These are phyloP conservation scores for Termitomyces sp. DNA, from an alignment of 768 basidiomycete species.

Conservation along the genomic window DNA sequence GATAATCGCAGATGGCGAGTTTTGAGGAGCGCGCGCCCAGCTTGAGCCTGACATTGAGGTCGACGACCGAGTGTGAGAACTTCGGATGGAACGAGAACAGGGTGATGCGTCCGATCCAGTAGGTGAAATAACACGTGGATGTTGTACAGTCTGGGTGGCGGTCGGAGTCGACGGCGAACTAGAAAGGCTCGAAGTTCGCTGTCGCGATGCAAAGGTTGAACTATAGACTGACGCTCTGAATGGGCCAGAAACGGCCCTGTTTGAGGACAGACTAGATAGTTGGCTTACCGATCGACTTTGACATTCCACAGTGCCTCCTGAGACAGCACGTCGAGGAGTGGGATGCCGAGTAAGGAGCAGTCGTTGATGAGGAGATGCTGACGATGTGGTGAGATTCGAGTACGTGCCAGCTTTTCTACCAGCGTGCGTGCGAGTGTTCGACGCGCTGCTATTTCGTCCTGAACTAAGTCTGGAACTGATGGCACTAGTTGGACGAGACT, in stretches of 20 bases:
- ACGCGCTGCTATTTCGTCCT: conserved; percentile 51
- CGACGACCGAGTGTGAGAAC: conserved; percentile 33
- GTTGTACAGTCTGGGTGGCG: conserved; percentile 26
- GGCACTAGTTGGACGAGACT: conserved; percentile 61
- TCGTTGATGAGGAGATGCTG: conserved; percentile 31
- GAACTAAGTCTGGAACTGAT: conserved; percentile 57
- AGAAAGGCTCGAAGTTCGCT: conserved; percentile 66
- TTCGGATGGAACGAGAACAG: conserved; percentile 36
- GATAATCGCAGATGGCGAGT: conserved; percentile 45
- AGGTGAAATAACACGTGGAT: conserved; percentile 48
- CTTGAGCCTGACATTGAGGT: conserved; percentile 41
- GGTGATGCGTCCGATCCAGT: conserved; percentile 55
- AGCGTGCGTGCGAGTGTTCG: conserved; percentile 22
- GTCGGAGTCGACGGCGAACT: conserved; percentile 30
- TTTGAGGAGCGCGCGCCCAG: conserved; percentile 66
- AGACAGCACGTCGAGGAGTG: conserved; percentile 42
- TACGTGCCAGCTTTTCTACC: conserved; percentile 29
- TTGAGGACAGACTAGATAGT: conserved; percentile 46
- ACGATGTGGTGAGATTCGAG: conserved; percentile 34
- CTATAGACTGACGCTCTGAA: conserved; percentile 41
- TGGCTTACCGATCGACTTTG: conserved; percentile 52
- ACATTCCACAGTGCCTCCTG: conserved; percentile 35
- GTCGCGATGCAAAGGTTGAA: conserved; percentile 80
- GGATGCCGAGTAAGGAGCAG: conserved; percentile 43
- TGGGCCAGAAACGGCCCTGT: conserved; percentile 70